phyloP scores from a whole-genome alignment of 2,329 filamentous ascomycete species.

The Colletotrichum tropicale region DNA sequence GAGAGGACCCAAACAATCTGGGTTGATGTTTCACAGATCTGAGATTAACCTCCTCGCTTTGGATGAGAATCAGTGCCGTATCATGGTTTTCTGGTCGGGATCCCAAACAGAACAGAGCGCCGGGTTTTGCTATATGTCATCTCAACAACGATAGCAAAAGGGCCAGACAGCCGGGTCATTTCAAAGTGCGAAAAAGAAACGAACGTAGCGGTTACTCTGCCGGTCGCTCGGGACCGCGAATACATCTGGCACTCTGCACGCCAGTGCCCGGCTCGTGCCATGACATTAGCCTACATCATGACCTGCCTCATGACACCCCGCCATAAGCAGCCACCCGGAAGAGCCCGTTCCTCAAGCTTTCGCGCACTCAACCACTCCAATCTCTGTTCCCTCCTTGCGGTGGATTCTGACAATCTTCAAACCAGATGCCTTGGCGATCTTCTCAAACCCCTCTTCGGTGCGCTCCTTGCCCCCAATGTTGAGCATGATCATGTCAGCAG shows the following conservation, averaged over 20 bases:
- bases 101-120: not conserved
- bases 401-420: not conserved
- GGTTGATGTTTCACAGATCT: not conserved
- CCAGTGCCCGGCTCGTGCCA: not conserved
- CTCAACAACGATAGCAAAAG: not conserved
- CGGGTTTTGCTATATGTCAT: not conserved
- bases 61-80: not conserved
- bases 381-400: not conserved
- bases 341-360: not conserved
- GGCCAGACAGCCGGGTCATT: not conserved
- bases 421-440: not conserved
- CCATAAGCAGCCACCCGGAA: not conserved
- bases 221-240: not conserved
- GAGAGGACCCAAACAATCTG: not conserved
- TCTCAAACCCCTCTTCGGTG: not conserved
- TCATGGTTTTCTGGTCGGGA: not conserved
- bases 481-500: not conserved
- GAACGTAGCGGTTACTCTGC: not conserved
- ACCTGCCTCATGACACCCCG: not conserved
- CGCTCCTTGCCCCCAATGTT: slow-evolving; percentile 7
- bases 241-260: not conserved
- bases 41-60: not conserved
- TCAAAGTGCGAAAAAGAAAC: not conserved
- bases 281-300: not conserved
- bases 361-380: not conserved